Base-by-base conservation (phyloP, 148 eudicot genomes). In the Persicaria maculosa region DNA sequence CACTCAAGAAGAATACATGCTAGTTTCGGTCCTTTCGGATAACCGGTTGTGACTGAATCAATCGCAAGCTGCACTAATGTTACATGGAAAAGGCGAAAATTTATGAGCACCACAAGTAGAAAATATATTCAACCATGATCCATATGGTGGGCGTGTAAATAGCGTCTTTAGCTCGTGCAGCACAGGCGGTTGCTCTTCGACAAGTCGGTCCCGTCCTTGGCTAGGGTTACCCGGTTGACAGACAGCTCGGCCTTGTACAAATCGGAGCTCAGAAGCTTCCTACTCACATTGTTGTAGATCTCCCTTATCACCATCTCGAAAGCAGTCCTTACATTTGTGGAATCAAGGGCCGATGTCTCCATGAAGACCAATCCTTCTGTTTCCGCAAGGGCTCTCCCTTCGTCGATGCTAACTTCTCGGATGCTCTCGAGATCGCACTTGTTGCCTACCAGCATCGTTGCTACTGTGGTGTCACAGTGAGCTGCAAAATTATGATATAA, bases 171-270 rank as follows among this genome's bases (percentile, higher is more conserved):
- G 52, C 82, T 71, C 10, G 82, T 82, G 74, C 88, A 85, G 71
- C 88, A 85, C 31, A 67, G 59, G 44, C 59, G 25, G 71, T 81
- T 80, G 10, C 50, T 67, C 70, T 74, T 82, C 9, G 82, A 74
- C 50, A 77, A 76, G 73, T 79, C 88, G 11, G 62, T 44, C 7
- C 73, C 85, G 20, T 82, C 74, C 46, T 79, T 52, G 47, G 81
- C 85, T 14, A 85, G 84, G 78, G 75, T 82, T 22, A 85, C 85
- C 44, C 88, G 76, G 76, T 85, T 85, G 57, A 78, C 80, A 0
- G 88, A 82, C 44, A 85, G 62, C 68, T 85, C 85, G 11, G 88
- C 85, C 74, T 85, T 85, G 80, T 85, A 85, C 12, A 83, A 80
- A 58, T 82, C 88, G 1, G 88, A 82, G 78, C 83, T 85, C 77